Percentiles rank a stretch among this genome's conserved stretches.
phyloP scores from a whole-genome alignment of 352 stramenopile genomes.

The Globisporangium canariense region DNA sequence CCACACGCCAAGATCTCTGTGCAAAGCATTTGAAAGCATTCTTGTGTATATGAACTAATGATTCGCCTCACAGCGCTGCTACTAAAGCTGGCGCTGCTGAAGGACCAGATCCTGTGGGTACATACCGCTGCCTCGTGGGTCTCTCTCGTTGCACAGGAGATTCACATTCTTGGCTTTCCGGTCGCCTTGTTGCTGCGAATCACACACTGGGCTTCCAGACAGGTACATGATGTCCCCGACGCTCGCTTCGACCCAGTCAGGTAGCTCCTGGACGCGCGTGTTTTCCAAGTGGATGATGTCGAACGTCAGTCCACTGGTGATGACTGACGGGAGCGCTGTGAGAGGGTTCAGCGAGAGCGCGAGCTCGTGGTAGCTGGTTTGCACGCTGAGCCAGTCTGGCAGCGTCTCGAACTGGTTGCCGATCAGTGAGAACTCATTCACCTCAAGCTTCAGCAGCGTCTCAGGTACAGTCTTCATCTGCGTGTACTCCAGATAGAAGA shows the following conservation, averaged over 20 bases:
- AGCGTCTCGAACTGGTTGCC: slow-evolving; percentile 10
- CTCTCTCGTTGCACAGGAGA: slow-evolving; percentile 6
- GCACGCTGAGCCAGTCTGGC: slow-evolving; percentile 7
- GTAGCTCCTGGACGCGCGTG: slow-evolving; percentile 15
- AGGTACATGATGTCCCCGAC: slow-evolving; percentile 7
- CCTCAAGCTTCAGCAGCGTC: slow-evolving; percentile 8
- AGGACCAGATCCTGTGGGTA: slow-evolving; percentile 9
- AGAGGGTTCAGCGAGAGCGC: slow-evolving; percentile 26
- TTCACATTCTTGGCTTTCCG: not conserved
- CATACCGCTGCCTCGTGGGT: slow-evolving; percentile 7
- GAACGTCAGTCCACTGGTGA: slow-evolving; percentile 9
- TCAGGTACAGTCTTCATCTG: slow-evolving; percentile 5
- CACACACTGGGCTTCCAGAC: not conserved
- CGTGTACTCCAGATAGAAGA: slow-evolving; percentile 25
- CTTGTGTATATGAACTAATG: too few species aligned
- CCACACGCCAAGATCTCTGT: too few species aligned
- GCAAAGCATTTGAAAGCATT: too few species aligned
- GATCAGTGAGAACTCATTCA: slow-evolving; percentile 17
- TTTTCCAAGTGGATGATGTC: slow-evolving; percentile 20
- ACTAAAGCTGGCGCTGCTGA: not conserved
- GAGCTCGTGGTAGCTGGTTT: slow-evolving; percentile 21
- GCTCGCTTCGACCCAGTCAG: slow-evolving; percentile 15
- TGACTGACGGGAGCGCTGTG: slow-evolving; percentile 6
- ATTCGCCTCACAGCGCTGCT: too few species aligned
- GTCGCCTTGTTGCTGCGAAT: too few species aligned